Evolutionary conservation across 2,329 filamentous ascomycete species (phyloP).

Genomic region (Ophiostoma novo-ulmi): DNA sequence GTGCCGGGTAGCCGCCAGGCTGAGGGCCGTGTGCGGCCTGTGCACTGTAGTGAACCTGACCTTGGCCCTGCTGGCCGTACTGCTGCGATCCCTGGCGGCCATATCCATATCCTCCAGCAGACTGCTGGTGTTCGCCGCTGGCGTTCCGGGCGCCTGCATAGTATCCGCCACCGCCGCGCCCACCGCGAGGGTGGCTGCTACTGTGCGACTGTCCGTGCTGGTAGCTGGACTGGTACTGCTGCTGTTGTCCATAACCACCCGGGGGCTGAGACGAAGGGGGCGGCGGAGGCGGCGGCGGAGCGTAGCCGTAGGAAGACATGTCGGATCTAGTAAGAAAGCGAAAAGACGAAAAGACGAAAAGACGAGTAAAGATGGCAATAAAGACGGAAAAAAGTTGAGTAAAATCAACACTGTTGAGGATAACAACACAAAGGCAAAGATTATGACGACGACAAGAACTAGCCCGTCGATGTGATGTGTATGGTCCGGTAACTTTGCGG

Average conservation of each 20-base stretch:
- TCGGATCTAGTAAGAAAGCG: not conserved
- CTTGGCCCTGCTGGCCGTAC: slow-evolving; percentile 23
- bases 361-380: not conserved
- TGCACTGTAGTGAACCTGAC: slow-evolving; percentile 31
- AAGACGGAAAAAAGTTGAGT: not conserved
- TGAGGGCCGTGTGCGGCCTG: slow-evolving; percentile 34
- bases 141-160: slow-evolving; percentile 37
- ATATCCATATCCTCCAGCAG: slow-evolving; percentile 40
- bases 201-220: slow-evolving; percentile 31
- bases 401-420: slow-evolving; percentile 13
- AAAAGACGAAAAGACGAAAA: no score
- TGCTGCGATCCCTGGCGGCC: slow-evolving; percentile 33
- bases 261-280: slow-evolving; percentile 40
- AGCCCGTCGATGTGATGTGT: not conserved
- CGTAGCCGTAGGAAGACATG: slow-evolving; percentile 53
- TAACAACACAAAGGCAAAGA: slow-evolving; percentile 3
- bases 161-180: slow-evolving; percentile 40
- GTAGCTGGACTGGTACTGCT: slow-evolving; percentile 31
- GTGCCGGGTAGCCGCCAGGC: slow-evolving; percentile 31
- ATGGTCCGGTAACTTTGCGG: slow-evolving; percentile 15
- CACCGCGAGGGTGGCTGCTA: slow-evolving; percentile 29
- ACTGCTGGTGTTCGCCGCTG: slow-evolving; percentile 41
- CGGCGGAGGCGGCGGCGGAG: slow-evolving; percentile 49
- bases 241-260: slow-evolving; percentile 39
- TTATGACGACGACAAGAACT: not conserved